A percentile compares a stretch with the other conserved stretches of the same genome.
phyloP scores from a whole-genome alignment of 805 yeast species.

The Yarrowia keelungensis region DNA sequence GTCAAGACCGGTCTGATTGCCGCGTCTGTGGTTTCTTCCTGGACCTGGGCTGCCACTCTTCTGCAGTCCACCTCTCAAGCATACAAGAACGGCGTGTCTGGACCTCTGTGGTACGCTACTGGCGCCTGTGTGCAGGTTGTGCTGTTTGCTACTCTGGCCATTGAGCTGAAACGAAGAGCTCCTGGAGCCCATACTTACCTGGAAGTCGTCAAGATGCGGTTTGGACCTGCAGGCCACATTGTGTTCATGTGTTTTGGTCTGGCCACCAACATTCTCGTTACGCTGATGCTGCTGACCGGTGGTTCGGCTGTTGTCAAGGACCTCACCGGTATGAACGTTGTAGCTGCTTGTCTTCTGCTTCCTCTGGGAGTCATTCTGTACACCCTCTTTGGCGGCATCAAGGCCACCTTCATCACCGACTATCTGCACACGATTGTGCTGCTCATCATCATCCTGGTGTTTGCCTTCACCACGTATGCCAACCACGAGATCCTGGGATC shows the following conservation, averaged over 20 bases:
- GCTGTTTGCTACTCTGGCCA: constrained; percentile 83
- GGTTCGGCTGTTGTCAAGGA: constrained; percentile 84
- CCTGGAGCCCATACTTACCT: constrained; percentile 92
- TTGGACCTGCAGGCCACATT: constrained; percentile 76
- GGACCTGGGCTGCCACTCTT: constrained; percentile 93
- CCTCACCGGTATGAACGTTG: constrained; percentile 81
- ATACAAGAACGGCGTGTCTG: constrained; percentile 77
- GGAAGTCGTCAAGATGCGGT: constrained; percentile 81
- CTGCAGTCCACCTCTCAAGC: constrained; percentile 79
- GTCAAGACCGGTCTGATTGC: constrained; percentile 85
- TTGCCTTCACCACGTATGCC: constrained; percentile 81
- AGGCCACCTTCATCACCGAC: constrained; percentile 82
- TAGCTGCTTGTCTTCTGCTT: constrained; percentile 80
- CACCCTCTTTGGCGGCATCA: constrained; percentile 81
- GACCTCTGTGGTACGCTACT: constrained; percentile 84
- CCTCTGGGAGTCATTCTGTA: constrained; percentile 82
- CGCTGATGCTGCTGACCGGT: constrained; percentile 90
- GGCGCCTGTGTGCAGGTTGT: constrained; percentile 93
- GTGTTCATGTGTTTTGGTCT: constrained; percentile 73
- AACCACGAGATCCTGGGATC: constrained; percentile 76
- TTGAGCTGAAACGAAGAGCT: constrained; percentile 85
- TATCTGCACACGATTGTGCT: constrained; percentile 82
- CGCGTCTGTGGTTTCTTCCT: constrained; percentile 89
- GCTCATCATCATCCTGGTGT: constrained; percentile 76
- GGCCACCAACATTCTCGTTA: constrained; percentile 86